These are phyloP conservation scores for Cutaneotrichosporon mucoides DNA, from an alignment of 1,284 basidiomycete species.

Conservation along the genomic window DNA sequence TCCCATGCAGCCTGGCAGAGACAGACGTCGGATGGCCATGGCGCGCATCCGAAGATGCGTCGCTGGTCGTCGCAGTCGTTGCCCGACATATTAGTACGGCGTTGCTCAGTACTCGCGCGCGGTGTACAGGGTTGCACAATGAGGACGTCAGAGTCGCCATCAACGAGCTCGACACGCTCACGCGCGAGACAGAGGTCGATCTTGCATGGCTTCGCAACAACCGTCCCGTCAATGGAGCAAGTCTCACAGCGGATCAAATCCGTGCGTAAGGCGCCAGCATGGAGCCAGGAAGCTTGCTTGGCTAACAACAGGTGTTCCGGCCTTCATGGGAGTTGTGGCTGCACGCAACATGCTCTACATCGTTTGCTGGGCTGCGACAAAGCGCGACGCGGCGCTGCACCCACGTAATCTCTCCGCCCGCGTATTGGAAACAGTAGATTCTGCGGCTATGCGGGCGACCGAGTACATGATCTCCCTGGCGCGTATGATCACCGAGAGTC, in stretches of 20 bases:
- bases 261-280: not conserved
- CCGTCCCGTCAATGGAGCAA: too few relatives aligned
- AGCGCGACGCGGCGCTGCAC: not conserved
- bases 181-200: not conserved
- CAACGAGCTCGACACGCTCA: not conserved
- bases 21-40: constrained; percentile 10
- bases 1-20: not conserved
- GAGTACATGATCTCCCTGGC: not conserved
- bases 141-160: not conserved
- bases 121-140: not conserved
- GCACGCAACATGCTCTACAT: not conserved
- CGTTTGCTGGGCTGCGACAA: not conserved
- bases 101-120: constrained; percentile 3
- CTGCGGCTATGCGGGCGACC: not conserved
- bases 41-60: not conserved
- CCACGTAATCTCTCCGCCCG: not conserved
- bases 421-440: not conserved
- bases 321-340: not conserved
- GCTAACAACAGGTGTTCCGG: not conserved
- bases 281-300: not conserved
- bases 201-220: not conserved
- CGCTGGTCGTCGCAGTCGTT: not conserved
- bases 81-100: not conserved
- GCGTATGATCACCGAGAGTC: not conserved
- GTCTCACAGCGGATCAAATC: too few relatives aligned